A percentile compares a stretch with the other conserved stretches of the same genome.
These are phyloP conservation scores for Plasmodium knowlesi DNA, from an alignment of 169 alveolate genomes.

Conservation along the genomic window DNA sequence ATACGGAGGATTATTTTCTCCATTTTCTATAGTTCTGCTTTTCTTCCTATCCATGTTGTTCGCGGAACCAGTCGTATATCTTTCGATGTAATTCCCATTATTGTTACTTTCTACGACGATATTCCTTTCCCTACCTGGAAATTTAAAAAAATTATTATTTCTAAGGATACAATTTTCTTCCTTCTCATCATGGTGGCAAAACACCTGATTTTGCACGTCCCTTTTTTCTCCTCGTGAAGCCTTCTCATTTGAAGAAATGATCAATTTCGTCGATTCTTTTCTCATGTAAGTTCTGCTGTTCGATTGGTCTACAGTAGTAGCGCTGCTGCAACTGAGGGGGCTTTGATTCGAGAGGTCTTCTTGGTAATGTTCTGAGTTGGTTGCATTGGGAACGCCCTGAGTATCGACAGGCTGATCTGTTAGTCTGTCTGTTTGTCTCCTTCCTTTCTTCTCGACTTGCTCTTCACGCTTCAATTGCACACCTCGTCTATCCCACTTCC, in stretches of 20 bases:
- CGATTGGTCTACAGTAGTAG: neutral
- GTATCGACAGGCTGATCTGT: neutral
- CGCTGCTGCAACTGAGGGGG: neutral
- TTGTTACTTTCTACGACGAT: neutral
- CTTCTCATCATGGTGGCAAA: neutral
- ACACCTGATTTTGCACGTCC: neutral
- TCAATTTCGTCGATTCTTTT: neutral
- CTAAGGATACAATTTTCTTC: neutral
- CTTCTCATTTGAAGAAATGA: neutral
- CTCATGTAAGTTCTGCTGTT: neutral
- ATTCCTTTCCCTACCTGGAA: neutral
- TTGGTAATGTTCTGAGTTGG: neutral
- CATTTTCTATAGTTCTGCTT: neutral
- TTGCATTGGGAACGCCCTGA: neutral
- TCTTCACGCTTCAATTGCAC: neutral
- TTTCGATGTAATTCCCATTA: slow-evolving; percentile 3
- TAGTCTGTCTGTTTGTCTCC: neutral
- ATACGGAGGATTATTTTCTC: neutral
- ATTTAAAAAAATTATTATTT: neutral
- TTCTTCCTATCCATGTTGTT: neutral
- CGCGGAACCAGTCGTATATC: neutral
- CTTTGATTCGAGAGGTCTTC: neutral
- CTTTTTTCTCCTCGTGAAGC: neutral
- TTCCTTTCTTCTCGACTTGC: neutral
- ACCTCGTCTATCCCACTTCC: neutral